Evolutionary conservation across 495 filamentous ascomycete genomes (phyloP).

Genomic region (Aspergillus steynii): DNA sequence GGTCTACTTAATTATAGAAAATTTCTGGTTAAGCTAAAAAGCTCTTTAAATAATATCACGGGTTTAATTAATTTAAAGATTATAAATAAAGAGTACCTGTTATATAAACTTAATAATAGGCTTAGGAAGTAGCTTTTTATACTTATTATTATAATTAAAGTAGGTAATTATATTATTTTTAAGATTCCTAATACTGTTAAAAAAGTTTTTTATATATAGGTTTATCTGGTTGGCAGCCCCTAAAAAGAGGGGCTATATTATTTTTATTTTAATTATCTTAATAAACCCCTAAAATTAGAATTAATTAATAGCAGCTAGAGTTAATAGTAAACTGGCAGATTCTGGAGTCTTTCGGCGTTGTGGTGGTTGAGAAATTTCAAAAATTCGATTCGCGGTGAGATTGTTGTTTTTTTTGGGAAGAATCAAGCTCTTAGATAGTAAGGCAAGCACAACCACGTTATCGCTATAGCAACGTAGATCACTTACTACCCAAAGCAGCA

Average conservation of each 20-base stretch:
- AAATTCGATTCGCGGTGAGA: not conserved
- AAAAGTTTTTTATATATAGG: not conserved
- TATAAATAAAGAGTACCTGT: too few species aligned
- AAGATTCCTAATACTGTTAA: not conserved
- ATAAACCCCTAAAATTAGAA: not conserved
- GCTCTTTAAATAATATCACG: too few species aligned
- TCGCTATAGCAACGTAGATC: too few species aligned
- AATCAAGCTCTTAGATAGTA: too few species aligned
- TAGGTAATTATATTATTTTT: not conserved
- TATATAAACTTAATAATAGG: too few species aligned
- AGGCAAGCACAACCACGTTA: too few species aligned
- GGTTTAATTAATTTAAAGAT: too few species aligned
- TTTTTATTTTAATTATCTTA: not conserved
- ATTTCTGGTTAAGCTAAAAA: too few species aligned
- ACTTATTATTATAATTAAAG: too few species aligned
- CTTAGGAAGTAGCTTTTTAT: too few species aligned
- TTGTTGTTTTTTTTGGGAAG: not conserved
- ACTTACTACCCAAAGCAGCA: too few species aligned
- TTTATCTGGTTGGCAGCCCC: not conserved
- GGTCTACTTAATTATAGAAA: not conserved
- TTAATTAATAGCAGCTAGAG: not conserved
- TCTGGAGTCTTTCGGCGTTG: not conserved
- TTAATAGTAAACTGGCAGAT: not conserved
- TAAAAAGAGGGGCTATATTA: not conserved
- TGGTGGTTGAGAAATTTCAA: not conserved